Conservation (phyloP, 805 yeast species). For the Suhomyces emberorum region DNA sequence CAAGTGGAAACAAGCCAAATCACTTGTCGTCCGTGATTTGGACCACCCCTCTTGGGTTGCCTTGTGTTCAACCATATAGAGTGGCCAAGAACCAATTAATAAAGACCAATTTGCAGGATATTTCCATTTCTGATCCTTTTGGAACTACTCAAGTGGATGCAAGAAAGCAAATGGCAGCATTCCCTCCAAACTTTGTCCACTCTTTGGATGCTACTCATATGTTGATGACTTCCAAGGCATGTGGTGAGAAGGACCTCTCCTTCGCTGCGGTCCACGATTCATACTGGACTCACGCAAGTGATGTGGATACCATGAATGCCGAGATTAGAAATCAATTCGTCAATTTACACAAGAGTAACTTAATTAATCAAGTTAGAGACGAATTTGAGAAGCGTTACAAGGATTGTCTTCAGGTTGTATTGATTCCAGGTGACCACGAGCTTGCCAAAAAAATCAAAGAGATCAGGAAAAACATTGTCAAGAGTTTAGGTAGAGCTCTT, state of each 20-base stretch:
- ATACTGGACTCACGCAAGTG: conserved; percentile 95
- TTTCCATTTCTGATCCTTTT: conserved; percentile 86
- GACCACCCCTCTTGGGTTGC: conserved; percentile 95
- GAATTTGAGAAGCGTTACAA: conserved; percentile 82
- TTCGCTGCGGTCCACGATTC: conserved; percentile 98
- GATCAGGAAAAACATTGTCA: conserved; percentile 47
- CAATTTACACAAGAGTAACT: conserved; percentile 67
- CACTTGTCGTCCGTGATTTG: conserved; percentile 88
- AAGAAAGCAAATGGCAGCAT: conserved; percentile 86
- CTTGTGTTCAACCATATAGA: conserved; percentile 96
- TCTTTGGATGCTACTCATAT: conserved; percentile 96
- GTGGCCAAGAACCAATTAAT: conserved; percentile 61
- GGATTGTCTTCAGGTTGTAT: conserved; percentile 60
- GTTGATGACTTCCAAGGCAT: conserved; percentile 81
- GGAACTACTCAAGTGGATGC: conserved; percentile 78
- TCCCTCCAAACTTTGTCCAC: conserved; percentile 94
- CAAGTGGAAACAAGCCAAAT: conserved; percentile 45
- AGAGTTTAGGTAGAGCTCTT: conserved; percentile 50
- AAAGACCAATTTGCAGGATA: conserved; percentile 80
- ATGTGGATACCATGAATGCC: conserved; percentile 67
- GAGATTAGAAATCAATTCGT: conserved; percentile 78
- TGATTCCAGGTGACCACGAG: conserved; percentile 50
- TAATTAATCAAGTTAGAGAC: conserved; percentile 63
- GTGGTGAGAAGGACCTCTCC: conserved; percentile 59
- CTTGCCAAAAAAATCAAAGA: conserved; percentile 49